A percentile compares a stretch with the other conserved stretches of the same genome.
phyloP scores from a whole-genome alignment of 1,284 basidiomycete species.

The Trichosporon sp. region DNA sequence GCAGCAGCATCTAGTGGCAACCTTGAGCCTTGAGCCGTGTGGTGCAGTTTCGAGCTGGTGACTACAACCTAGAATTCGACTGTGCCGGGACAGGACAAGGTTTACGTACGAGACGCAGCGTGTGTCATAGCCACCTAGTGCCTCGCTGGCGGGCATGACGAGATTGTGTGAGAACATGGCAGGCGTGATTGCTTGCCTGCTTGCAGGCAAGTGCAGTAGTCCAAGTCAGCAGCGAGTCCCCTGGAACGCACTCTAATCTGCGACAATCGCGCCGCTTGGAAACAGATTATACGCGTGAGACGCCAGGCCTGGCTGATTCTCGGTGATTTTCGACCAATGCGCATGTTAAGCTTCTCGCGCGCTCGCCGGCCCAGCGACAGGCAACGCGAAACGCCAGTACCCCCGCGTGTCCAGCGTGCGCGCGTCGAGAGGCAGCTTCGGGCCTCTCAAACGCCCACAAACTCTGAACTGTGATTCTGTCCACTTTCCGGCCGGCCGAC shows the following conservation, averaged over 20 bases:
- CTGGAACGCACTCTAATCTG: not conserved
- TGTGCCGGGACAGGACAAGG: not conserved
- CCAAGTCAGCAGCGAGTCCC: no score
- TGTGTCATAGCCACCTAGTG: not conserved
- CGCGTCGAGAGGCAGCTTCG: not conserved
- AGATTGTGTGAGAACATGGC: not conserved
- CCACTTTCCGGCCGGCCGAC: no score
- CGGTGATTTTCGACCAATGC: not conserved
- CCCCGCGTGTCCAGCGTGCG: no score
- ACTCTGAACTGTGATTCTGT: not conserved
- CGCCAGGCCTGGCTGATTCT: not conserved
- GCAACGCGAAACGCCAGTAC: not conserved
- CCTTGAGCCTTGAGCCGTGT: not conserved
- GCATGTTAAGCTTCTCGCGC: not conserved
- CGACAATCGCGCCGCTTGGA: conserved; percentile 1
- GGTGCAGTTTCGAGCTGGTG: not conserved
- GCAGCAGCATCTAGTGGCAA: not conserved
- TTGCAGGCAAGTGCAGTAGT: no score
- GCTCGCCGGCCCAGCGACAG: no score
- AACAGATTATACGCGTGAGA: not conserved
- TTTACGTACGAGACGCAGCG: not conserved
- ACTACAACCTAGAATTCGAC: conserved; percentile 2
- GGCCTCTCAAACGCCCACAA: not conserved
- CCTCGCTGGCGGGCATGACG: not conserved
- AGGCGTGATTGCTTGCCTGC: not conserved